phyloP scores from a whole-genome alignment of 164 flowering plant genomes.

The Malania oleifera region DNA sequence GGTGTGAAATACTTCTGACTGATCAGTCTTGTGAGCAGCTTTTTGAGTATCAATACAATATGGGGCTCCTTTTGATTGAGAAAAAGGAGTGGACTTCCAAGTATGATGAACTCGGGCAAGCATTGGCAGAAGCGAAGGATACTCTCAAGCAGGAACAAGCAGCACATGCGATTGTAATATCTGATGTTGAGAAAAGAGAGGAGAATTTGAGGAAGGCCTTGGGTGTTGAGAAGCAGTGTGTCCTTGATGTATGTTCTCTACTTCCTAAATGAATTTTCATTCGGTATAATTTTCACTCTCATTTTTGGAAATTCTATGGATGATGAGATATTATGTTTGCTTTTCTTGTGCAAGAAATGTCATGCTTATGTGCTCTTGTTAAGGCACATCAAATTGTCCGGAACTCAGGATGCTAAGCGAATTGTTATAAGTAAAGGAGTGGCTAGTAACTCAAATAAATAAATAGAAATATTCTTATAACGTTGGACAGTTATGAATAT shows the following conservation, averaged over 20 bases:
- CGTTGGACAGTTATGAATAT: too few species aligned
- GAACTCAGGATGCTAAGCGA: too few species aligned
- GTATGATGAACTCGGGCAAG: neutral
- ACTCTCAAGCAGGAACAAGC: neutral
- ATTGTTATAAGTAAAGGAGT: too few species aligned
- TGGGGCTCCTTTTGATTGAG: conserved; percentile 1
- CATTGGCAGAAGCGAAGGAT: neutral
- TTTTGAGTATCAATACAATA: conserved; percentile 1
- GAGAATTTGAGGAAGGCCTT: conserved; percentile 1
- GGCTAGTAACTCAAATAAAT: too few species aligned
- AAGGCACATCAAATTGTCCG: too few species aligned
- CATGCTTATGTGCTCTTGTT: too few species aligned
- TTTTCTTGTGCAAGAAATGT: too few species aligned
- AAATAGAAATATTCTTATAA: too few species aligned
- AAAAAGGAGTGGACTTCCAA: conserved; percentile 5
- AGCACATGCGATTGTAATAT: neutral
- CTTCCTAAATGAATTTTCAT: neutral
- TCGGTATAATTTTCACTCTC: neutral
- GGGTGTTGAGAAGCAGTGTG: conserved; percentile 6
- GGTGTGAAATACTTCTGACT: neutral
- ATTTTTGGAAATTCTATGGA: neutral
- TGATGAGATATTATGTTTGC: neutral
- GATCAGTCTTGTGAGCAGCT: neutral
- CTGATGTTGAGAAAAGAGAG: conserved; percentile 2
- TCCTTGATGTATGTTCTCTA: neutral